Evolutionary conservation across 202 grass and related monocot species (phyloP).

Genomic region (Schoenoplectus triqueter): DNA sequence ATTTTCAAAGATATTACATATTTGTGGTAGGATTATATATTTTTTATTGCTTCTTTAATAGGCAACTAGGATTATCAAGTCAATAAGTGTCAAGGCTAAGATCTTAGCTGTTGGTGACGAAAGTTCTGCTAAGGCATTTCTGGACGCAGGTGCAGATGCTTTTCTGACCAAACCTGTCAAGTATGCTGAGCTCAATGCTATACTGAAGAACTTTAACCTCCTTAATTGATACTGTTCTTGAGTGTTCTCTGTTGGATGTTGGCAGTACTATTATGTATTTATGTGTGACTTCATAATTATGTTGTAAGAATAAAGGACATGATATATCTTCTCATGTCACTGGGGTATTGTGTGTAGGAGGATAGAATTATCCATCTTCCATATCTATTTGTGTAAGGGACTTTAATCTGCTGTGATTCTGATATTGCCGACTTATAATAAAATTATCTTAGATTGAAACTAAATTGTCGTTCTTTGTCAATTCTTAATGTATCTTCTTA

Average conservation of each 20-base stretch:
- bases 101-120: slow-evolving; percentile 13
- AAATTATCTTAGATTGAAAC: slow-evolving; percentile 4
- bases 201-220: not conserved
- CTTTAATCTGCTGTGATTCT: not conserved
- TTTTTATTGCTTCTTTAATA: slow-evolving; percentile 12
- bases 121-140: not conserved
- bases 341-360: not conserved
- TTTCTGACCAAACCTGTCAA: slow-evolving; percentile 29
- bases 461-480: not conserved
- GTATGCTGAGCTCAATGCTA: not conserved
- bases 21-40: not conserved
- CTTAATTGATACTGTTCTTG: not conserved
- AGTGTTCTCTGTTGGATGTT: not conserved
- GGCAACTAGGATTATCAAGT: slow-evolving; percentile 22
- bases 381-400: not conserved
- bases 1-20: not conserved
- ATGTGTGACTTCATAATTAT: not conserved
- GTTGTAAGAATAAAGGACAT: not conserved
- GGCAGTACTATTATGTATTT: not conserved
- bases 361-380: not conserved
- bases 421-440: slow-evolving; percentile 5
- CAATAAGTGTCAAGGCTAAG: not conserved
- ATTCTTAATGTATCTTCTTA: not conserved
- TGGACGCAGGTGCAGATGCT: slow-evolving; percentile 20
- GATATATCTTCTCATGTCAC: not conserved